phyloP scores from a whole-genome alignment of 1,284 basidiomycete species.

The Tranzscheliella williamsii region DNA sequence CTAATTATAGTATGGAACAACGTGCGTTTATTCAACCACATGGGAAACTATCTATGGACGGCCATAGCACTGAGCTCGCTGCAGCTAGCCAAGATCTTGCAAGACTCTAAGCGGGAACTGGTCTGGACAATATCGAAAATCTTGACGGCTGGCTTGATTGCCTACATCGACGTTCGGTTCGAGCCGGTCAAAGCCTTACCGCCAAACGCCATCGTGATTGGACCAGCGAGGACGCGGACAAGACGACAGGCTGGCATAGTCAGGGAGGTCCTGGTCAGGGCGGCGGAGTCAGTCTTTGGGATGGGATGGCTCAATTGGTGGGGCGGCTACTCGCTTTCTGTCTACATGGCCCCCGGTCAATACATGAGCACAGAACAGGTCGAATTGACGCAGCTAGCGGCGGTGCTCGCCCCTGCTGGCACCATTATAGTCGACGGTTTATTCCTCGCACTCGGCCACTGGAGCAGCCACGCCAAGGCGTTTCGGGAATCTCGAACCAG shows the following conservation, averaged over 20 bases:
- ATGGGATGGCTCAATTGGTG: constrained; percentile 33
- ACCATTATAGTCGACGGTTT: constrained; percentile 21
- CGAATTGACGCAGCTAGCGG: constrained; percentile 28
- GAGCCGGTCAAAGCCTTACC: constrained; percentile 24
- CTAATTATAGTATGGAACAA: constrained; percentile 15
- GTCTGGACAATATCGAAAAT: constrained; percentile 24
- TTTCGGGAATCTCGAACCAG: constrained; percentile 14
- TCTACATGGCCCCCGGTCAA: constrained; percentile 15
- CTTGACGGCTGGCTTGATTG: constrained; percentile 17
- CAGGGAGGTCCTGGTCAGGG: constrained; percentile 10
- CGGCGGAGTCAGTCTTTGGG: constrained; percentile 23
- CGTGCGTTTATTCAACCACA: constrained; percentile 13
- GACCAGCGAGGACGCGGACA: constrained; percentile 7
- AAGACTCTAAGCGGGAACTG: constrained; percentile 24
- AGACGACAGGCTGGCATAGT: constrained; percentile 7
- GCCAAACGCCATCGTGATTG: constrained; percentile 18
- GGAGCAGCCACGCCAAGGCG: constrained; percentile 13
- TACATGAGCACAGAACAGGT: constrained; percentile 31
- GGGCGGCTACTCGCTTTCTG: constrained; percentile 30
- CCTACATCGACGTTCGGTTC: constrained; percentile 21
- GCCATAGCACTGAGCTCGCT: constrained; percentile 15
- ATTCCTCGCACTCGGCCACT: constrained; percentile 4
- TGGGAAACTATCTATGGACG: constrained; percentile 23
- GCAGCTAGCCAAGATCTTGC: constrained; percentile 20
- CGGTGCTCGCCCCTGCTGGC: constrained; percentile 22